These are phyloP conservation scores for Fusarium caatingaense DNA, from an alignment of 2,329 filamentous ascomycete species.

Conservation along the genomic window DNA sequence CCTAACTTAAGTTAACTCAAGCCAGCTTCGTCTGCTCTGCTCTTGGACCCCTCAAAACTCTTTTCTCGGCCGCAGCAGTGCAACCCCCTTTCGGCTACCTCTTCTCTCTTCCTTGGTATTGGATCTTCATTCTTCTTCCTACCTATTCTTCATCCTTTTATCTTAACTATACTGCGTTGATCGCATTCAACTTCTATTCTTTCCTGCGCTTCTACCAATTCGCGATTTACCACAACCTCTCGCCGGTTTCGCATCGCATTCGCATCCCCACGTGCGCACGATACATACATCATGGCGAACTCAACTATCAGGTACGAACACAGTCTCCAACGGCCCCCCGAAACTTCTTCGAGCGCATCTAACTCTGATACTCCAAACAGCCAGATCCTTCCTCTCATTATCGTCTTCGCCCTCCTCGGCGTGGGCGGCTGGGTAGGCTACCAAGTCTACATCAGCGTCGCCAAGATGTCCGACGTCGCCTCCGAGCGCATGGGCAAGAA, in stretches of 20 bases:
- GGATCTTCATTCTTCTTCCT: background rate
- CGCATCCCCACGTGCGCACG: background rate
- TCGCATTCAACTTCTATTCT: conserved; percentile 16
- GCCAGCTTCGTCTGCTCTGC: conserved; percentile 4
- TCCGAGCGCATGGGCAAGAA: conserved; percentile 78
- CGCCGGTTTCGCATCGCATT: conserved; percentile 5
- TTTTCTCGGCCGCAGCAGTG: conserved; percentile 23
- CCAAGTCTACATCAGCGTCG: conserved; percentile 76
- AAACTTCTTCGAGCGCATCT: background rate
- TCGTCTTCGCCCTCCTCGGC: conserved; percentile 72
- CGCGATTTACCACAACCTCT: background rate
- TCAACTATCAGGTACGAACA: conserved; percentile 41
- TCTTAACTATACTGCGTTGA: conserved; percentile 20
- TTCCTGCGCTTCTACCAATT: background rate
- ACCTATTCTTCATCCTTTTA: background rate
- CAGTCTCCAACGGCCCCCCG: background rate
- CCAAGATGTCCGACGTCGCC: conserved; percentile 73
- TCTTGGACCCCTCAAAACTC: conserved; percentile 30
- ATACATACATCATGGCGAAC: conserved; percentile 36
- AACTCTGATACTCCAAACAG: conserved; percentile 49
- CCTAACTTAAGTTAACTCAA: background rate
- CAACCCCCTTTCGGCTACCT: conserved; percentile 28
- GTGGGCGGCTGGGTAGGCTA: conserved; percentile 74
- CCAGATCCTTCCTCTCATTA: conserved; percentile 73
- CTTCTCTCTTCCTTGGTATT: conserved; percentile 1